Evolutionary conservation across 345 rosid genomes (phyloP), one percentile per base, ranked within the genome.

Genomic region (rapeseed (Brassica napus)): DNA sequence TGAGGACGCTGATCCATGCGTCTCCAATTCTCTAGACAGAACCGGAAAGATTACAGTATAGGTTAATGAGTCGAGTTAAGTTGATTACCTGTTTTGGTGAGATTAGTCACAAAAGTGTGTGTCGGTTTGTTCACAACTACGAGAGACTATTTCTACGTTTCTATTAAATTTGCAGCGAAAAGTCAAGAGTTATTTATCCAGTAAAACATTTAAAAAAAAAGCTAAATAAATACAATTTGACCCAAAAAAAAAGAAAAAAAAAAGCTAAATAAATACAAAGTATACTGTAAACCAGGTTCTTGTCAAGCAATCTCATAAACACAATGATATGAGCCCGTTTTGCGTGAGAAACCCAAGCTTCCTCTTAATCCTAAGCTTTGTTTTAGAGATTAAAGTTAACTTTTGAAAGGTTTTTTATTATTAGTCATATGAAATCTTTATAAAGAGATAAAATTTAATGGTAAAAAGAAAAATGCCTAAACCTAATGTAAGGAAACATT

Each of bases 1-100:
- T 4, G 84, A 70, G 0, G 92, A 94, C 35, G 91, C 93, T 47
- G 89, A 87, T 47, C 92, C 95, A 8, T 78, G 82, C 81, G 18
- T 62, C 64, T 55, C 31, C 77, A 69, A 14, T 77, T 83, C 82
- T 57, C 75, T 73, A 2, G 87, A 85, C 14, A 58, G 62, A 54
- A 69, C 75, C 4, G 79, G 71, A 31, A 74, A 80, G 79, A 69
- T 74, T 68, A 68, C 74, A 0, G 78, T 79, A 34, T 79, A 79
- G 77, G 57, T 73, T 71, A 64, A 65, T 64, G 58, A 54, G 34
- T 64, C 11, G 3, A 39, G 24, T 35, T 63, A 71, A 37, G 47
- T 64, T 70, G 11, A 15, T 70, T 54, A 63, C 47, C n/a, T 18
- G 66, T 35, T 37, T 31, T 49, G 24, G 14, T 69, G 10, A 68